Base-by-base conservation (phyloP, 345 rosid species). In the Gossypium anomalum region DNA sequence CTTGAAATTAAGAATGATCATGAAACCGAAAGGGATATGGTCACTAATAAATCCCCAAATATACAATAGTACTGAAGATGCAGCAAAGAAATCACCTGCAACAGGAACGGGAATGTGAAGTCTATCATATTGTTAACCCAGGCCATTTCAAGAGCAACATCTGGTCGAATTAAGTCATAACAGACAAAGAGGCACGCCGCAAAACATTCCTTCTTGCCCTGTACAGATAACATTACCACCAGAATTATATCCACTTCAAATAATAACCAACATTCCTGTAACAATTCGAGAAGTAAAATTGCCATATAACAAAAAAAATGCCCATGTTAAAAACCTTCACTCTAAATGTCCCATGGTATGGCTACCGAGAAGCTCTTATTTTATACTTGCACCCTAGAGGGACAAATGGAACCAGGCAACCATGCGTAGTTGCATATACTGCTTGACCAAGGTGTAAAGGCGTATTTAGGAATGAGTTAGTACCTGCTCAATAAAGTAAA, bases 401-500 rank as follows among this genome's bases (percentile, higher is more conserved):
- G 43, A 7, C 38, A 15, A 58, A 23, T 44, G 56, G 9, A 61
- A 57, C 8, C 15, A 34, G 57, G 41, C 20, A 68, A 49, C 25
- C 72, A 25, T 16, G 43, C 0, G 4, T 49, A 27, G 22, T 27
- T 25, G 27, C 14, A 27, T 29, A 10, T 48, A 49, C 41, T 29
- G 6, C 17, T 29, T 49, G 15, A 68, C 60, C 25, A 51, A 49
- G 60, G 41, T 15, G 3, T 17, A 51, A 69, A 1, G 2, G 25
- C 47, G 0, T 69, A 27, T n/a, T 27, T 51, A 51, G 8, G 48
- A 68, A 67, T 3, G 3, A 13, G 15, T 29, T 7, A 25, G 2
- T 76, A 92, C 99, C 98, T 92, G 88, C 79, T 95, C 97, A 29
- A 91, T 93, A 92, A 95, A 95, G 87, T 93, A 95, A 72, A 88